A percentile compares a stretch with the other conserved stretches of the same genome.
Conservation (phyloP, 768 basidiomycete genomes). For the Strobilomyces dryophilus region DNA sequence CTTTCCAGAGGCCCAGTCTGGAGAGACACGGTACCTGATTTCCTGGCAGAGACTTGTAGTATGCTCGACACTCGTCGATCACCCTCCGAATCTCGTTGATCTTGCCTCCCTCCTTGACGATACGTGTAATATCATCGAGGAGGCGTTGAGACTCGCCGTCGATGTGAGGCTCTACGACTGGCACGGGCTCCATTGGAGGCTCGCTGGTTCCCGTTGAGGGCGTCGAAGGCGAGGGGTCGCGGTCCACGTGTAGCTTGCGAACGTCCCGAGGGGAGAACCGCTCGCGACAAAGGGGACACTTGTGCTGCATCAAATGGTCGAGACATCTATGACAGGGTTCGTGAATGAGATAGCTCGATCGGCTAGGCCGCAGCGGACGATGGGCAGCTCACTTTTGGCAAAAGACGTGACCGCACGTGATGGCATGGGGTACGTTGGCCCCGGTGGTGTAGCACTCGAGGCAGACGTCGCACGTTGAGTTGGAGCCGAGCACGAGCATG, state of each 20-base stretch:
- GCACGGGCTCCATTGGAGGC: constrained; percentile 17
- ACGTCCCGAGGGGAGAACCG: constrained; percentile 44
- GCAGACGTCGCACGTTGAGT: constrained; percentile 75
- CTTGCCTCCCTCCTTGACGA: constrained; percentile 54
- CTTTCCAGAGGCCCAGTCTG: constrained; percentile 6
- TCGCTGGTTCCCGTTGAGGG: constrained; percentile 17
- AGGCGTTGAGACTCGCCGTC: constrained; percentile 48
- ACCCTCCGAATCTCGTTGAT: constrained; percentile 46
- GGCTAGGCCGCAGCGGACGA: constrained; percentile 17
- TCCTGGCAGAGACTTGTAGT: constrained; percentile 44
- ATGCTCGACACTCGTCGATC: constrained; percentile 47
- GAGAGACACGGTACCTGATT: constrained; percentile 36
- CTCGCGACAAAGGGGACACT: constrained; percentile 63
- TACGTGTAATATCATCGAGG: constrained; percentile 47
- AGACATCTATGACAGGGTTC: constrained; percentile 46
- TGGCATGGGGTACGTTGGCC: constrained; percentile 55
- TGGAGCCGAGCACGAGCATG: constrained; percentile 65
- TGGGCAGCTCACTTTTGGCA: constrained; percentile 38
- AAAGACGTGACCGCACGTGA: constrained; percentile 71
- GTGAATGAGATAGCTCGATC: constrained; percentile 7
- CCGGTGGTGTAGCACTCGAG: constrained; percentile 56
- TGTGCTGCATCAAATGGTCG: constrained; percentile 40
- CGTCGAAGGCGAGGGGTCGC: constrained; percentile 25
- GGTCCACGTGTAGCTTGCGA: constrained; percentile 59
- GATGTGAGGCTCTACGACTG: constrained; percentile 20